phyloP scores from a whole-genome alignment of 805 yeast species.

The Sugiyamaella valdiviana region DNA sequence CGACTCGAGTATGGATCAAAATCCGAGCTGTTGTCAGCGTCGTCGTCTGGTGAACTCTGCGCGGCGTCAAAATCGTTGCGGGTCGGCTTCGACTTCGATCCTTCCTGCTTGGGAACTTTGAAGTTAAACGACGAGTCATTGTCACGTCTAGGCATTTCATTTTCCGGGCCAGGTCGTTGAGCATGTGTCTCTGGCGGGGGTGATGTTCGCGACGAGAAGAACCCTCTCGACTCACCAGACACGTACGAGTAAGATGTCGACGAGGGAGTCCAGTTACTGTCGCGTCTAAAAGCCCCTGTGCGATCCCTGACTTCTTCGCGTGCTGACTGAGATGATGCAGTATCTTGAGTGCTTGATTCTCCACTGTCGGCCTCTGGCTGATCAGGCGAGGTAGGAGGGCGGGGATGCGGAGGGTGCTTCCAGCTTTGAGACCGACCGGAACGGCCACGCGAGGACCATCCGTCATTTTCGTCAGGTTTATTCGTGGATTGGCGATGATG shows the following conservation, averaged over 20 bases:
- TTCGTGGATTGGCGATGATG: no score
- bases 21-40: neutral
- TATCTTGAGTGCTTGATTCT: neutral
- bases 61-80: neutral
- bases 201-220: neutral
- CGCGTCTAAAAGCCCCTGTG: neutral
- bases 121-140: neutral
- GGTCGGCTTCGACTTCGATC: neutral
- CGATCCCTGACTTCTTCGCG: slow-evolving; percentile 2
- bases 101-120: neutral
- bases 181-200: neutral
- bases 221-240: neutral
- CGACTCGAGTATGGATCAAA: neutral
- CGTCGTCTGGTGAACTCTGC: no score
- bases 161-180: neutral
- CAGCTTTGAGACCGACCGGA: no score
- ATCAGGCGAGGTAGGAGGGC: no score
- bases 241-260: slow-evolving; percentile 7
- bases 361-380: neutral
- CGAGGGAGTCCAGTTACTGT: neutral
- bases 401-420: no score
- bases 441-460: no score
- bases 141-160: neutral
- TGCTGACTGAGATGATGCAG: neutral
- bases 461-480: no score